Conservation (phyloP, 2,329 filamentous ascomycete species). For the Calonectria henricotiae region DNA sequence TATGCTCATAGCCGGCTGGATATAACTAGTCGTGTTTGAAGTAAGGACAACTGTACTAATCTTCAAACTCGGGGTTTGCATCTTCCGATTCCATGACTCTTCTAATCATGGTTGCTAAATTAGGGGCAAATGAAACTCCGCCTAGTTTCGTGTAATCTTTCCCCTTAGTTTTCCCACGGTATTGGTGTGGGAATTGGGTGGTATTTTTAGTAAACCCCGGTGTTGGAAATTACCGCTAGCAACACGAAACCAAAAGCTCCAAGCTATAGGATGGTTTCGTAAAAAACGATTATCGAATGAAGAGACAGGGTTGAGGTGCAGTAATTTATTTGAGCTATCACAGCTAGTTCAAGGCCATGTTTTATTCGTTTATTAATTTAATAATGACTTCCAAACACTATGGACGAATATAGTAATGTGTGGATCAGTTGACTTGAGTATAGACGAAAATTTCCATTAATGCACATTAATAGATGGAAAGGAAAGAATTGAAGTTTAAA, state of each 20-base stretch:
- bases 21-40: background rate
- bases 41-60: background rate
- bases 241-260: background rate
- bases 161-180: background rate
- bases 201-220: background rate
- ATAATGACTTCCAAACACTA: background rate
- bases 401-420: constrained; percentile 7
- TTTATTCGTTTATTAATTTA: background rate
- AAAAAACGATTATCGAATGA: too few species aligned
- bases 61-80: constrained; percentile 6
- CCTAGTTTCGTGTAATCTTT: background rate
- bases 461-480: constrained; percentile 39
- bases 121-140: background rate
- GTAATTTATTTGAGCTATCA: too few species aligned
- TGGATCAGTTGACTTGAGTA: constrained; percentile 43
- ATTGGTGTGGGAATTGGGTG: background rate
- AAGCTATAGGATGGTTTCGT: too few species aligned
- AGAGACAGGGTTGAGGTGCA: too few species aligned
- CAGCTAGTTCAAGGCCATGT: background rate
- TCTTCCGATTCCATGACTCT: constrained; percentile 8
- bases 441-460: constrained; percentile 46
- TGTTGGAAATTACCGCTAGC: background rate
- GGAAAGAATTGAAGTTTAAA: constrained; percentile 45
- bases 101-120: background rate
- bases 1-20: background rate